Conservation (phyloP, 345 rosid species). For the Eucalyptus guilfoylei region DNA sequence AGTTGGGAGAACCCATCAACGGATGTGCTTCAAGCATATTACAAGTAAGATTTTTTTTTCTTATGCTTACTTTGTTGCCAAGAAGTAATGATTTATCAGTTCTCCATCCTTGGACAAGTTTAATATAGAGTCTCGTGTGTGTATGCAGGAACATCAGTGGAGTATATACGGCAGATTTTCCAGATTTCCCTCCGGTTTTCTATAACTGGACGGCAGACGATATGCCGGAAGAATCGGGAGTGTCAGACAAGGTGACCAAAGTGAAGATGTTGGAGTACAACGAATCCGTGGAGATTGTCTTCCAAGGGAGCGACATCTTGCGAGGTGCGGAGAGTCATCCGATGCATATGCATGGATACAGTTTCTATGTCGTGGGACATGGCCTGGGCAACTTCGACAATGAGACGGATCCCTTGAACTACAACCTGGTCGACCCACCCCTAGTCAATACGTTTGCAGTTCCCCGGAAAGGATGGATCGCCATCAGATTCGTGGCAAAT, state of each 20-base stretch:
- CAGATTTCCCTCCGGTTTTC: background rate
- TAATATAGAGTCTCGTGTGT: background rate
- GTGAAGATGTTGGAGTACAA: constrained; percentile 9
- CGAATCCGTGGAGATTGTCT: constrained; percentile 8
- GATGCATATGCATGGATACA: constrained; percentile 24
- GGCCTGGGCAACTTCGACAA: constrained; percentile 17
- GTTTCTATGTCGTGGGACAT: constrained; percentile 12
- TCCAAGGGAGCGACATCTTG: constrained; percentile 9
- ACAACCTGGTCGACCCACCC: constrained; percentile 19
- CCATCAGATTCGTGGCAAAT: constrained; percentile 9
- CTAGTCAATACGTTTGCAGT: constrained; percentile 2
- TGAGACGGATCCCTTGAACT: background rate
- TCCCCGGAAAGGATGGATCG: constrained; percentile 13
- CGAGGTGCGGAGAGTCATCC: constrained; percentile 12
- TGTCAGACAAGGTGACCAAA: background rate
- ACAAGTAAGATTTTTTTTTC: background rate
- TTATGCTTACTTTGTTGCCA: background rate
- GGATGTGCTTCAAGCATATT: background rate
- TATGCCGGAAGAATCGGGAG: background rate
- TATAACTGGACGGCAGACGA: constrained; percentile 4
- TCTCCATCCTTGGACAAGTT: background rate
- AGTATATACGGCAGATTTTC: constrained; percentile 1
- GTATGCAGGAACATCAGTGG: background rate
- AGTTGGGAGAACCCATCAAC: background rate
- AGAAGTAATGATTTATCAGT: background rate